phyloP scores from a whole-genome alignment of 208 protist species.

The Acanthamoeba triangularis region DNA sequence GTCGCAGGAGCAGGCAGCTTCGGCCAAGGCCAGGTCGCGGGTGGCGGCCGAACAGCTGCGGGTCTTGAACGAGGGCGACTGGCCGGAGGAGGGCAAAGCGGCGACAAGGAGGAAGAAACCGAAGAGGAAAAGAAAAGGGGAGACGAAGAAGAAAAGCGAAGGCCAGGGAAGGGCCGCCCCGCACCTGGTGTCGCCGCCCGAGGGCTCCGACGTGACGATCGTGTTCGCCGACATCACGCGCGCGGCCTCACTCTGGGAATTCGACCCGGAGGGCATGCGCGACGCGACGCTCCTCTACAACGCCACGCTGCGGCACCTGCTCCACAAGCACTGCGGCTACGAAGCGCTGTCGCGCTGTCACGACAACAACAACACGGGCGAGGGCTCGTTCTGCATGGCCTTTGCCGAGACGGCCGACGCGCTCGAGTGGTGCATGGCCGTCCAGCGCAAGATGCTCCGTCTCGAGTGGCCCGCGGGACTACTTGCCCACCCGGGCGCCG shows the following conservation, averaged over 20 bases:
- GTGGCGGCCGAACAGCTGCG: background rate
- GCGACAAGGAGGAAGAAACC: background rate
- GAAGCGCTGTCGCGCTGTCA: background rate
- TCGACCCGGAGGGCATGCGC: background rate
- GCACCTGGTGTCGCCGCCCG: background rate
- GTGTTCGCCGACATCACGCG: constrained; percentile 22
- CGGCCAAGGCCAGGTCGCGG: background rate
- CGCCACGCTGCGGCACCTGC: background rate
- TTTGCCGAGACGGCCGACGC: background rate
- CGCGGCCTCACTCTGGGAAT: background rate
- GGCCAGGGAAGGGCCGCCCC: background rate
- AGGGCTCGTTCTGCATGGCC: constrained; percentile 68
- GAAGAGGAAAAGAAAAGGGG: background rate
- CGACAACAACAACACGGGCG: constrained; percentile 14
- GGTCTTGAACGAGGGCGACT: background rate
- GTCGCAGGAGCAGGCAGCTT: background rate
- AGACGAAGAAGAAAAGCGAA: background rate
- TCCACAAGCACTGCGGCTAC: background rate
- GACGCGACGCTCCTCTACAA: constrained; percentile 4
- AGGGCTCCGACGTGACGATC: background rate
- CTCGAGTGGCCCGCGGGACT: background rate
- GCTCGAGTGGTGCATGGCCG: constrained; percentile 8
- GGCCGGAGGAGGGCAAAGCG: background rate
- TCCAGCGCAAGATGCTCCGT: constrained; percentile 2
- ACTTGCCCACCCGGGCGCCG: background rate